Evolutionary conservation across 768 basidiomycete species (phyloP).

Genomic region (Leccinellum rugosiceps): DNA sequence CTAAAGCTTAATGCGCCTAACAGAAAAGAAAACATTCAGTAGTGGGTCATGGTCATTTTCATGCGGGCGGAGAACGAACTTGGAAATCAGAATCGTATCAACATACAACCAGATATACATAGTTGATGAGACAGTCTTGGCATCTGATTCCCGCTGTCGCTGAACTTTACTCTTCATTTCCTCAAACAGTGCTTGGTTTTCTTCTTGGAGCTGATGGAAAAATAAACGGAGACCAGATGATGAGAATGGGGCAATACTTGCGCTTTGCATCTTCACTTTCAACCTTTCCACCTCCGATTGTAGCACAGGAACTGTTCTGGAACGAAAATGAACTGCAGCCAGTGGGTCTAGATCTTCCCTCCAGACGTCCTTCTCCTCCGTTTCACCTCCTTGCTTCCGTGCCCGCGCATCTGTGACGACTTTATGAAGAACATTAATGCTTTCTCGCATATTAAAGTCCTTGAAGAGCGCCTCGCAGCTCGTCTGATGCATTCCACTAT

Average conservation of each 20-base stretch:
- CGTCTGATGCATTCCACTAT: slow-evolving; percentile 38
- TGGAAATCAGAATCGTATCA: too few relatives aligned
- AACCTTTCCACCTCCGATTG: slow-evolving; percentile 40
- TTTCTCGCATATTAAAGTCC: slow-evolving; percentile 63
- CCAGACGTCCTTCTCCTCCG: slow-evolving; percentile 58
- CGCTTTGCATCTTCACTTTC: slow-evolving; percentile 36
- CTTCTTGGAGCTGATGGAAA: slow-evolving; percentile 49
- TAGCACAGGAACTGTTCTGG: slow-evolving; percentile 61
- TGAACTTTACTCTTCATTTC: slow-evolving; percentile 49
- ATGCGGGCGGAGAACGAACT: too few relatives aligned
- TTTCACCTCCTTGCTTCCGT: slow-evolving; percentile 44
- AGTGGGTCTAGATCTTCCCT: slow-evolving; percentile 60
- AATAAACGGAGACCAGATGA: not conserved
- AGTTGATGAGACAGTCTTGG: slow-evolving; percentile 41
- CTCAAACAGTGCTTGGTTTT: slow-evolving; percentile 49
- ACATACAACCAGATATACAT: too few relatives aligned
- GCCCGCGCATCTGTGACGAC: slow-evolving; percentile 65
- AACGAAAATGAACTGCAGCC: slow-evolving; percentile 57
- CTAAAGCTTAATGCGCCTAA: too few relatives aligned
- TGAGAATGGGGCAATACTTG: slow-evolving; percentile 11
- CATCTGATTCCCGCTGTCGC: slow-evolving; percentile 45
- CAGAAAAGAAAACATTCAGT: too few relatives aligned
- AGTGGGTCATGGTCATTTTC: too few relatives aligned
- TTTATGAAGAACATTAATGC: slow-evolving; percentile 66
- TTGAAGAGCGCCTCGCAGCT: slow-evolving; percentile 68